Evolutionary conservation across 306 rosid species (phyloP).

Genomic region (Cucumis cinereus): DNA sequence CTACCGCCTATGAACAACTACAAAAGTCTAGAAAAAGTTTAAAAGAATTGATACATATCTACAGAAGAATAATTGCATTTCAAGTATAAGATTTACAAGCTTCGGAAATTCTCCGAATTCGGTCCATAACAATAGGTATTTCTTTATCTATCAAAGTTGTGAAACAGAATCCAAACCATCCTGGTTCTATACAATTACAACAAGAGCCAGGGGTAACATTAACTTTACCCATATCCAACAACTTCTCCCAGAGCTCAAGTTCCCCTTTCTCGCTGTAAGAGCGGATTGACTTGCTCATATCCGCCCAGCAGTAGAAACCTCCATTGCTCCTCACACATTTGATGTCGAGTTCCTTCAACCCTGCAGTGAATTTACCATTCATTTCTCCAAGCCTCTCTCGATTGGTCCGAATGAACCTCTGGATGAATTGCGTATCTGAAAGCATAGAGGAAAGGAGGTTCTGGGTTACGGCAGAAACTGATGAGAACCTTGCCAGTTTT

Average conservation of each 20-base stretch:
- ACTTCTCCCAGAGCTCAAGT: conserved; percentile 84
- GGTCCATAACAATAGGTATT: conserved; percentile 56
- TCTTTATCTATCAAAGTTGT: conserved; percentile 50
- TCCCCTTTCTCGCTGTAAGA: conserved; percentile 83
- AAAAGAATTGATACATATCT: not conserved
- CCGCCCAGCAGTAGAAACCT: conserved; percentile 89
- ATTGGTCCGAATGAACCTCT: conserved; percentile 31
- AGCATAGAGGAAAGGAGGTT: conserved; percentile 63
- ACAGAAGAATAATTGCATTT: conserved; percentile 5
- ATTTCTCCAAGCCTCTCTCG: conserved; percentile 39
- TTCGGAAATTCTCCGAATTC: conserved; percentile 48
- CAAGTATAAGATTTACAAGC: conserved; percentile 37
- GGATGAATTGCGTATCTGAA: conserved; percentile 50
- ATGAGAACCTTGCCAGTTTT: conserved; percentile 59
- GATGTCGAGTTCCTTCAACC: conserved; percentile 64
- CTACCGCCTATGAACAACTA: not conserved
- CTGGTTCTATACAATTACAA: conserved; percentile 82
- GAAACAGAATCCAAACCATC: conserved; percentile 86
- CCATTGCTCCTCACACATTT: conserved; percentile 53
- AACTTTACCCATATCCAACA: conserved; percentile 61
- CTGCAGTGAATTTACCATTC: conserved; percentile 40
- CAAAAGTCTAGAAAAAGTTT: not conserved
- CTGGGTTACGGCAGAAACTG: conserved; percentile 65
- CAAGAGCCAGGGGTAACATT: conserved; percentile 75
- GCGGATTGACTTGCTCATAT: conserved; percentile 55